phyloP scores from a whole-genome alignment of 2,329 filamentous ascomycete species.

The Pseudogymnoascus sp. region DNA sequence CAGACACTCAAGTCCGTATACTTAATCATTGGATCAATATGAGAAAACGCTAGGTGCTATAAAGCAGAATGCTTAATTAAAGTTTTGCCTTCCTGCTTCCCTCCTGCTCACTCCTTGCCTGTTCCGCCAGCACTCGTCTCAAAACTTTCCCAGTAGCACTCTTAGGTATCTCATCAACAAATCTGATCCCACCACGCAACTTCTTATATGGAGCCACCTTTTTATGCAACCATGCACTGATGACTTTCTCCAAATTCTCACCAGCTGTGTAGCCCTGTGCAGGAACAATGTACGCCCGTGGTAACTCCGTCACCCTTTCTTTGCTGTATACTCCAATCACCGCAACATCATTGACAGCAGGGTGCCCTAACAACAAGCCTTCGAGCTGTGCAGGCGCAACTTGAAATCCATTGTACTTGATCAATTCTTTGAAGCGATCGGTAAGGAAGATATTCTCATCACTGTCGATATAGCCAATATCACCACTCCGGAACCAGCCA shows the following conservation, averaged over 20 bases:
- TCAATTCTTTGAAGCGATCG: slow-evolving; percentile 32
- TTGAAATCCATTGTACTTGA: slow-evolving; percentile 42
- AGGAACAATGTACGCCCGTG: slow-evolving; percentile 33
- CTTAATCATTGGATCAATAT: no score
- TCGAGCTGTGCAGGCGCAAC: slow-evolving; percentile 42
- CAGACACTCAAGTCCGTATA: no score
- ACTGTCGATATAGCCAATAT: slow-evolving; percentile 35
- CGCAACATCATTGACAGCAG: slow-evolving; percentile 34
- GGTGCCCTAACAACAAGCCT: slow-evolving; percentile 33
- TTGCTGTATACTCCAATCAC: slow-evolving; percentile 34
- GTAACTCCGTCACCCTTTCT: slow-evolving; percentile 32
- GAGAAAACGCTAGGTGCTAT: no score
- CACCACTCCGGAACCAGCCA: slow-evolving; percentile 31
- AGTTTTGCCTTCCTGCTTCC: no score
- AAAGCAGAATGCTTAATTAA: no score
- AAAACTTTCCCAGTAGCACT: slow-evolving; percentile 31
- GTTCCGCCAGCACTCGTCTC: slow-evolving; percentile 26
- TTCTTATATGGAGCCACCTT: slow-evolving; percentile 27
- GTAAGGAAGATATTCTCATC: slow-evolving; percentile 27
- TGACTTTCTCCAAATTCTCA: slow-evolving; percentile 24
- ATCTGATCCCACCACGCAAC: slow-evolving; percentile 29
- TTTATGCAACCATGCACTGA: slow-evolving; percentile 25
- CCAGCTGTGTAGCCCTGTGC: slow-evolving; percentile 19
- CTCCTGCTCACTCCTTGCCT: no score
- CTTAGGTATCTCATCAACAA: slow-evolving; percentile 31